Evolutionary conservation across 805 yeast species (phyloP).

Genomic region (Metschnikowia henanensis): DNA sequence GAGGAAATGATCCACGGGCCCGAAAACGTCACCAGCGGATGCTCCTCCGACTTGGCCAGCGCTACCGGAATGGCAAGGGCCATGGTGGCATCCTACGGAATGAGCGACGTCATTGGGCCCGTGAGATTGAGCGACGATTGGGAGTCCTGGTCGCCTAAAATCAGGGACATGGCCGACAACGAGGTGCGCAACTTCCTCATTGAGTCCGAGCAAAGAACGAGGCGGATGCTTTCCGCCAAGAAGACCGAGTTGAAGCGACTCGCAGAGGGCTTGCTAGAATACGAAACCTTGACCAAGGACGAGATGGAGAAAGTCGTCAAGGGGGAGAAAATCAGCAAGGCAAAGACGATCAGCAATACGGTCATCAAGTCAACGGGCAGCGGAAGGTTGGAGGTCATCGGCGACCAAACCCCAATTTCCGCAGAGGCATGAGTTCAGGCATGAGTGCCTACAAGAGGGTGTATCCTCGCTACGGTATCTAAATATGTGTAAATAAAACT

Average conservation of each 20-base stretch:
- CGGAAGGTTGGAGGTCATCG: constrained; percentile 21
- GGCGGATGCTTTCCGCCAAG: constrained; percentile 60
- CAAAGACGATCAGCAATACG: constrained; percentile 71
- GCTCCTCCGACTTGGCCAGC: constrained; percentile 84
- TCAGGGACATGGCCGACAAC: constrained; percentile 88
- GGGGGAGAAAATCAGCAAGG: constrained; percentile 74
- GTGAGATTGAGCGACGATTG: constrained; percentile 86
- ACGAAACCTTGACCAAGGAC: constrained; percentile 88
- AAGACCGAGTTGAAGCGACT: constrained; percentile 75
- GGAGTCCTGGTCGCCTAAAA: constrained; percentile 91
- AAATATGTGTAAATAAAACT: constrained; percentile 1
- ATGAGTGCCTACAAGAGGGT: constrained; percentile 1
- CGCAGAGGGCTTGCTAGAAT: constrained; percentile 92
- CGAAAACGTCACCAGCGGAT: constrained; percentile 93
- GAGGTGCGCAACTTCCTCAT: constrained; percentile 80
- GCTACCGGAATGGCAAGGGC: constrained; percentile 95
- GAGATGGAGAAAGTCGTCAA: constrained; percentile 85
- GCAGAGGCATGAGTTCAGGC: constrained; percentile 21
- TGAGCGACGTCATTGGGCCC: constrained; percentile 94
- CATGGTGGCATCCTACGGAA: constrained; percentile 96
- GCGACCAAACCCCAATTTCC: constrained; percentile 18
- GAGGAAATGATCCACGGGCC: constrained; percentile 91
- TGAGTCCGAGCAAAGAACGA: constrained; percentile 77
- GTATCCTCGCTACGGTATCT: neutral
- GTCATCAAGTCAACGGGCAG: constrained; percentile 38